Percentiles rank a stretch among this genome's conserved stretches.
Evolutionary conservation across 495 filamentous ascomycete species (phyloP).

Genomic region (Apodospora peruviana): DNA sequence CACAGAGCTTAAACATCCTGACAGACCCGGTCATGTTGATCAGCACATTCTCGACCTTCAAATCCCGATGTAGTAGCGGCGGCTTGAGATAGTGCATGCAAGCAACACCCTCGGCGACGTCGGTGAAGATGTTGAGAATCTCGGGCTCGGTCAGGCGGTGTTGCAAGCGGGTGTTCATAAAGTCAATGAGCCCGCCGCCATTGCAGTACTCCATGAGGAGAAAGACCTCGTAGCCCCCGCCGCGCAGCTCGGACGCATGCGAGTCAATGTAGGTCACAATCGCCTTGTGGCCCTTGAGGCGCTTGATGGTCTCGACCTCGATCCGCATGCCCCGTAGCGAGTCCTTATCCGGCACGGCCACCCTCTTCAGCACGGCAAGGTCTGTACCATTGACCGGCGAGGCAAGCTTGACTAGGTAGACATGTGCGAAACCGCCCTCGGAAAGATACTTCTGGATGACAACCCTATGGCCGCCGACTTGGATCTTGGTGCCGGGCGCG

Average conservation of each 20-base stretch:
- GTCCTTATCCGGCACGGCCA: constrained; percentile 96
- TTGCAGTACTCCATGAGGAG: constrained; percentile 91
- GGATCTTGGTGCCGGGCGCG: constrained; percentile 87
- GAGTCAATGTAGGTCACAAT: constrained; percentile 99
- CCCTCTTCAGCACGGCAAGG: constrained; percentile 85
- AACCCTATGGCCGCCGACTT: constrained; percentile 86
- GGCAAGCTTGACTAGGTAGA: constrained; percentile 88
- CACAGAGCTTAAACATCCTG: constrained; percentile 85
- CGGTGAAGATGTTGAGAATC: constrained; percentile 92
- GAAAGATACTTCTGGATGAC: constrained; percentile 98
- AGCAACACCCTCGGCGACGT: constrained; percentile 91
- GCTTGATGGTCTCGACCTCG: constrained; percentile 99
- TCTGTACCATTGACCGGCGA: constrained; percentile 74
- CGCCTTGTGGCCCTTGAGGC: constrained; percentile 87
- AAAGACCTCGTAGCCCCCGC: constrained; percentile 95
- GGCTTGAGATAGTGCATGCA: constrained; percentile 99
- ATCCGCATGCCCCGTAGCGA: constrained; percentile 92
- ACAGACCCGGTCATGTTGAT: constrained; percentile 62
- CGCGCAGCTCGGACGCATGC: constrained; percentile 87
- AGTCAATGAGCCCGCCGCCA: constrained; percentile 91
- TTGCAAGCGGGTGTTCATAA: constrained; percentile 98
- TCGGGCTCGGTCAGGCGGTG: constrained; percentile 96
- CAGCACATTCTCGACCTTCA: constrained; percentile 97
- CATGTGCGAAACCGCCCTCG: constrained; percentile 96
- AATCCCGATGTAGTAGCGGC: constrained; percentile 84